These are phyloP conservation scores for Daldinia grandis DNA, from an alignment of 495 filamentous ascomycete genomes.

Conservation along the genomic window DNA sequence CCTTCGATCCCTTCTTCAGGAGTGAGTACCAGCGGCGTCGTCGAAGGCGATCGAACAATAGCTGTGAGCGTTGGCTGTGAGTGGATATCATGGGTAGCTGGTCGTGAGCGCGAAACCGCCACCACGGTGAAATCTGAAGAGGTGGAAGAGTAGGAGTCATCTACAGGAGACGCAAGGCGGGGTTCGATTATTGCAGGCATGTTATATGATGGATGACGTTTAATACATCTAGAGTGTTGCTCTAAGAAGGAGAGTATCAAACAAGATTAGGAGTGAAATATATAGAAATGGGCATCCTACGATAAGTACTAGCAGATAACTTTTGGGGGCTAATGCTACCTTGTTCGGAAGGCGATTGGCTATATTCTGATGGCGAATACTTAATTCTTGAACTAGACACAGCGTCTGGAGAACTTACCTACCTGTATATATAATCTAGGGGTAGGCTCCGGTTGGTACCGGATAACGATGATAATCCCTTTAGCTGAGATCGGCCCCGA, in stretches of 20 bases:
- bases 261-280: background rate
- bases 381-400: background rate
- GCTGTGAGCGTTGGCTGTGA: background rate
- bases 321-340: background rate
- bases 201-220: background rate
- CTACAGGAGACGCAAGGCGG: background rate
- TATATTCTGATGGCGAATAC: background rate
- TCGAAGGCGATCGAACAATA: background rate
- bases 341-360: background rate
- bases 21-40: background rate
- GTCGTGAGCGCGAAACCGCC: background rate
- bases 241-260: background rate
- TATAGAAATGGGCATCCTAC: background rate
- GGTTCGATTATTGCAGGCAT: background rate
- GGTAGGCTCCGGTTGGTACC: background rate
- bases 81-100: background rate
- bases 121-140: background rate
- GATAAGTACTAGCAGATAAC: background rate
- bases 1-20: background rate
- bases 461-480: background rate
- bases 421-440: background rate
- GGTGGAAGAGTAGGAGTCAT: background rate
- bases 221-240: background rate
- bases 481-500: background rate
- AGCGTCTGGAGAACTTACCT: background rate